Conservation (phyloP, 2,329 filamentous ascomycete species). For the Dactylella cylindrospora region DNA sequence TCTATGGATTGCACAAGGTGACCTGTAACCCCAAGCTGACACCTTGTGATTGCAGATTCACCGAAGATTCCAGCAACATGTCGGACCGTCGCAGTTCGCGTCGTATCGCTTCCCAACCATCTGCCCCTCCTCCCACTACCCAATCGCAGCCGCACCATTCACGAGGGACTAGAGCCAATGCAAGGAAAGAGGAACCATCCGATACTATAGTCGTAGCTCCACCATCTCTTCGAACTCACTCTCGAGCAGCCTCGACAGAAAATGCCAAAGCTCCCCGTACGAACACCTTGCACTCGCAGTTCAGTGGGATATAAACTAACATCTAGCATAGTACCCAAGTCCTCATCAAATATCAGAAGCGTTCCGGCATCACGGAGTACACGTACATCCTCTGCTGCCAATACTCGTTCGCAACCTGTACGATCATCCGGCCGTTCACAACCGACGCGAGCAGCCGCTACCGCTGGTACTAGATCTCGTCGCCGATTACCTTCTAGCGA, state of each 20-base stretch:
- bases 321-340: conserved; percentile 13
- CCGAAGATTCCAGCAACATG: conserved; percentile 19
- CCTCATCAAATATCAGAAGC: conserved; percentile 29
- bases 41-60: conserved; percentile 9
- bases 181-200: conserved; percentile 19
- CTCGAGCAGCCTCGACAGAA: conserved; percentile 29
- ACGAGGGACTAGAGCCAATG: conserved; percentile 22
- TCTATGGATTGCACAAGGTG: neutral
- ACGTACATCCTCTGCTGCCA: conserved; percentile 31
- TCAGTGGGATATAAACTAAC: neutral
- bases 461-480: conserved; percentile 20
- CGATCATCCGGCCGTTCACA: conserved; percentile 37
- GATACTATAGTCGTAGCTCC: conserved; percentile 14
- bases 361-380: conserved; percentile 33
- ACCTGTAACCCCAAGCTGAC: neutral
- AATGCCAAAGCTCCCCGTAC: conserved; percentile 15
- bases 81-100: conserved; percentile 40
- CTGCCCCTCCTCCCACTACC: conserved; percentile 14
- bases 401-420: conserved; percentile 34
- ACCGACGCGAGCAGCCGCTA: conserved; percentile 17
- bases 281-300: neutral
- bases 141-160: conserved; percentile 10
- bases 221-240: conserved; percentile 27
- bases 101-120: conserved; percentile 36
- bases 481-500: conserved; percentile 38